These are phyloP conservation scores for Calonectria hongkongensis DNA, from an alignment of 2,329 filamentous ascomycete species.

Conservation along the genomic window DNA sequence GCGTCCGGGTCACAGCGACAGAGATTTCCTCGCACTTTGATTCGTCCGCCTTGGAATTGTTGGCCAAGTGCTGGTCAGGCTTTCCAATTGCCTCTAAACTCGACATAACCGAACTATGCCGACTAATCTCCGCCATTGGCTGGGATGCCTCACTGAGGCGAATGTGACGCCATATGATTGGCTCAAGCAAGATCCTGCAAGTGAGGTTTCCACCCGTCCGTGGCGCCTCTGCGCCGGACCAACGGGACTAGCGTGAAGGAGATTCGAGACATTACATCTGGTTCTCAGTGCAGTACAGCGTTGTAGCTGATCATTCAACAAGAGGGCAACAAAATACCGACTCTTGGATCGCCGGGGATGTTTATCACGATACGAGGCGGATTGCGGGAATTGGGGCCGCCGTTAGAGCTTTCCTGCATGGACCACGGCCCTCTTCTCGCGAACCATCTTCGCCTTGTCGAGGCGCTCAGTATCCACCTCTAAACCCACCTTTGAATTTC, in stretches of 20 bases:
- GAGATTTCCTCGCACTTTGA: constrained; percentile 52
- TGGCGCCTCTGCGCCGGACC: constrained; percentile 45
- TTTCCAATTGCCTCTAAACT: constrained; percentile 34
- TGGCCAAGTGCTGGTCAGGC: constrained; percentile 38
- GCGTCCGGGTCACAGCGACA: constrained; percentile 44
- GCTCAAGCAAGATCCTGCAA: constrained; percentile 41
- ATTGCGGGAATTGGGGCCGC: constrained; percentile 40
- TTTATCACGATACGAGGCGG: constrained; percentile 40
- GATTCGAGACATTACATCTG: constrained; percentile 17
- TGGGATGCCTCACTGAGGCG: neutral
- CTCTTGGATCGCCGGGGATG: constrained; percentile 42
- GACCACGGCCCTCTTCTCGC: constrained; percentile 43
- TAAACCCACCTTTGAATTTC: constrained; percentile 37
- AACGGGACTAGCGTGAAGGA: constrained; percentile 46
- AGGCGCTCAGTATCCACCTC: constrained; percentile 46
- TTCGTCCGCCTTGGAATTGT: constrained; percentile 43
- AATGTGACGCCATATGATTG: constrained; percentile 43
- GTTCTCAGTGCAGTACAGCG: constrained; percentile 13
- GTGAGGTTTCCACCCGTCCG: constrained; percentile 47
- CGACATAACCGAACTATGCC: constrained; percentile 51
- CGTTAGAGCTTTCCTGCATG: constrained; percentile 44
- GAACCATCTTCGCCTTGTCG: constrained; percentile 48
- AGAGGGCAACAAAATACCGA: constrained; percentile 34
- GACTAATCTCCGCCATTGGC: constrained; percentile 53
- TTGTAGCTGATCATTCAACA: constrained; percentile 30